Evolutionary conservation across 768 basidiomycete genomes (phyloP).

Genomic region (Goffeauzyma gilvescens): DNA sequence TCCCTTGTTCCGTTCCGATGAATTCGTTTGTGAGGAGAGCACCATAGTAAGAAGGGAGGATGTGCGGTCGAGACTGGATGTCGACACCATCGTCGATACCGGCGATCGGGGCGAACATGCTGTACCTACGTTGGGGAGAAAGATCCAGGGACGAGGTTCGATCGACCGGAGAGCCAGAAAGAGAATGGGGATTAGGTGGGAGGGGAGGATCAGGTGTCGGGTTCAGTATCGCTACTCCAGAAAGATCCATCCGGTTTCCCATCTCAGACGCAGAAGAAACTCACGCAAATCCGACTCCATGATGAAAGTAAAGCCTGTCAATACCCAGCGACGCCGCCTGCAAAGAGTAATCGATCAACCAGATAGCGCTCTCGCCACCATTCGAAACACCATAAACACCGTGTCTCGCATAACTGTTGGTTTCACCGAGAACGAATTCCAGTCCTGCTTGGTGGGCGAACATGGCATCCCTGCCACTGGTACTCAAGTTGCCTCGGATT

Average conservation of each 20-base stretch:
- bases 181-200: too few species aligned
- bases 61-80: constrained; percentile 7
- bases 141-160: neutral
- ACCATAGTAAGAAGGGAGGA: constrained; percentile 11
- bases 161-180: too few species aligned
- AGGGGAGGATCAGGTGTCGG: too few species aligned
- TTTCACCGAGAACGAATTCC: too few species aligned
- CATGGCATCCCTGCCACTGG: too few species aligned
- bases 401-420: too few species aligned
- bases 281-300: constrained; percentile 12
- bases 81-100: constrained; percentile 10
- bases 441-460: too few species aligned
- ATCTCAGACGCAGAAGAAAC: too few species aligned
- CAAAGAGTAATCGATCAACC: constrained; percentile 13
- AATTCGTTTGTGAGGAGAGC: constrained; percentile 14
- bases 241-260: too few species aligned
- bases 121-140: constrained; percentile 2
- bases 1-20: constrained; percentile 6
- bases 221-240: too few species aligned
- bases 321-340: constrained; percentile 13
- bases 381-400: constrained; percentile 11
- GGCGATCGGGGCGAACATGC: constrained; percentile 7
- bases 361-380: constrained; percentile 15
- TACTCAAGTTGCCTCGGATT: constrained; percentile 4
- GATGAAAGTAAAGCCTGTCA: constrained; percentile 12